A percentile compares a stretch with the other conserved stretches of the same genome.
Evolutionary conservation across 768 basidiomycete species (phyloP).

Genomic region (Trichaptum fuscoviolaceum): DNA sequence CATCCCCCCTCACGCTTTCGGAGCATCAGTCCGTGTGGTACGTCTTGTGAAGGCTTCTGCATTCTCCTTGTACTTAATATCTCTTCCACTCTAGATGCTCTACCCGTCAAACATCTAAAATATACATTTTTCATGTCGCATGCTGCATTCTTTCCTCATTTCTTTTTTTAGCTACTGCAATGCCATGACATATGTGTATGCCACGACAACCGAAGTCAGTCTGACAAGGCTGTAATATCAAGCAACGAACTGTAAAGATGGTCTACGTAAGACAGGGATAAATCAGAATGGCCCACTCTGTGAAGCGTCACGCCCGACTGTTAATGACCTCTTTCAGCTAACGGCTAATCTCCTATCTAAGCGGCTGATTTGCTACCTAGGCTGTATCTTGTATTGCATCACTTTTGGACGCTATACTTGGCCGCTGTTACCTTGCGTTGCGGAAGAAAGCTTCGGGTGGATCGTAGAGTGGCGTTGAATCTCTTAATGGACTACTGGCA

Average conservation of each 20-base stretch:
- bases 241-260: neutral
- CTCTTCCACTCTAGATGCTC: slow-evolving; percentile 60
- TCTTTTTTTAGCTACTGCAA: neutral
- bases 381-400: too few relatives aligned
- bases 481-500: too few relatives aligned
- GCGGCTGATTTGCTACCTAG: too few relatives aligned
- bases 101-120: slow-evolving; percentile 81
- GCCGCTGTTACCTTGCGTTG: too few relatives aligned
- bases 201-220: neutral
- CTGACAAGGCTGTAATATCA: neutral
- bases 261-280: too few relatives aligned
- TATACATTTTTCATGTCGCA: neutral
- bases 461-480: too few relatives aligned
- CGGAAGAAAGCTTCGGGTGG: too few relatives aligned
- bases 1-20: slow-evolving; percentile 92
- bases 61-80: slow-evolving; percentile 5
- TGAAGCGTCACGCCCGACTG: too few relatives aligned
- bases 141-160: neutral
- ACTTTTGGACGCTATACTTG: too few relatives aligned
- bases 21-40: slow-evolving; percentile 88
- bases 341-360: too few relatives aligned
- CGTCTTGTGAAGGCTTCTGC: slow-evolving; percentile 27
- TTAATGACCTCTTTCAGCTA: too few relatives aligned
- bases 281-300: too few relatives aligned
- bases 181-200: slow-evolving; percentile 1